Evolutionary conservation across 192 early-diverging fungal genomes (phyloP).

Genomic region (Backusella westeae): DNA sequence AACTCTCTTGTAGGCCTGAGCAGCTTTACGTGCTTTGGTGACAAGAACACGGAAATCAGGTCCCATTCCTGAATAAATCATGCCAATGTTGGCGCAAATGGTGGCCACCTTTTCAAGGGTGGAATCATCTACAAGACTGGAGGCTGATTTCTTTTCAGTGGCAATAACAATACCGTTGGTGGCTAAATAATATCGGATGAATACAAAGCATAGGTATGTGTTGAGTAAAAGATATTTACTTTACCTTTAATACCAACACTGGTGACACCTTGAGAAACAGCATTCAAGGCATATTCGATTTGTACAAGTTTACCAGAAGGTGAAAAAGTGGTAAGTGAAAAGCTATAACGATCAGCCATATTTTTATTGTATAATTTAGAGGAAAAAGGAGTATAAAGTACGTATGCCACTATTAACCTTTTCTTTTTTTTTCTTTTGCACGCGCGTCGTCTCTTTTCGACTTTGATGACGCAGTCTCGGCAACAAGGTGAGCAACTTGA

Average conservation of each 20-base stretch:
- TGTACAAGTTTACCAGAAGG: slow-evolving; percentile 98
- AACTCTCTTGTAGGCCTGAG: slow-evolving; percentile 91
- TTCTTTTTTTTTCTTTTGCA: not conserved
- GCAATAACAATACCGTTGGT: slow-evolving; percentile 98
- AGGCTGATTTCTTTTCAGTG: slow-evolving; percentile 94
- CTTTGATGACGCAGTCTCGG: slow-evolving; percentile 2
- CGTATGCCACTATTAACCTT: not conserved
- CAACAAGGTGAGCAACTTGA: not conserved
- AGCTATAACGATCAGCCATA: slow-evolving; percentile 80
- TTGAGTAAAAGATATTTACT: not conserved
- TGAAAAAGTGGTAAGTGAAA: slow-evolving; percentile 99
- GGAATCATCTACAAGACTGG: slow-evolving; percentile 90
- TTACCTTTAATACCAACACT: slow-evolving; percentile 93
- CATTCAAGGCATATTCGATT: slow-evolving; percentile 97
- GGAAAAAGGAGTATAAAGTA: not conserved
- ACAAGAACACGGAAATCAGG: slow-evolving; percentile 96
- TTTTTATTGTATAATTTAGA: not conserved
- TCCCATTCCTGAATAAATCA: slow-evolving; percentile 99
- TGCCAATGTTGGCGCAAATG: slow-evolving; percentile 92
- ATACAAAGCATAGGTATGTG: not conserved
- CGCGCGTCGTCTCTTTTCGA: not conserved
- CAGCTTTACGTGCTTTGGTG: slow-evolving; percentile 92
- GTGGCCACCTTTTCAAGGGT: slow-evolving; percentile 89
- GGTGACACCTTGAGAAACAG: slow-evolving; percentile 87
- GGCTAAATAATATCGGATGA: slow-evolving; percentile 46